These are phyloP conservation scores for Ustilaginoidea virens DNA, from an alignment of 2,329 filamentous ascomycete genomes.

Conservation along the genomic window DNA sequence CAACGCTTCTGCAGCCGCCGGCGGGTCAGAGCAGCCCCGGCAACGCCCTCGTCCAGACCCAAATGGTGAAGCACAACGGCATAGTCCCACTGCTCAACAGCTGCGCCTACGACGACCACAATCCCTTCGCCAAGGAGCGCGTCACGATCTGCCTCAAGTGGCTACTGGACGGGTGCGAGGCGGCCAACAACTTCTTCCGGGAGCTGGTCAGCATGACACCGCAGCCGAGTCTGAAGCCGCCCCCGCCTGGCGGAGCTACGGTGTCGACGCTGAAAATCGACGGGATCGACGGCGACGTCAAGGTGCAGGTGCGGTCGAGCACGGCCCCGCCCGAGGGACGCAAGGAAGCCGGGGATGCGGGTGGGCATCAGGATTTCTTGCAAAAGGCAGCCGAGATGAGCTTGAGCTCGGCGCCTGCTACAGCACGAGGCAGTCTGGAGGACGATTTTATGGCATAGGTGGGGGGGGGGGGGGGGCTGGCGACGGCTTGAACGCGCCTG, in stretches of 20 bases:
- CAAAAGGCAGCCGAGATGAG: constrained; percentile 27
- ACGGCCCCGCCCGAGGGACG: constrained; percentile 10
- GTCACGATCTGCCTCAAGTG: constrained; percentile 81
- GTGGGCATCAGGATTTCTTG: constrained; percentile 18
- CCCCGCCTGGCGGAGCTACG: constrained; percentile 17
- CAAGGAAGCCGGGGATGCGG: constrained; percentile 1
- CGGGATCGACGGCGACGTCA: constrained; percentile 39
- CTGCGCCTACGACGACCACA: constrained; percentile 82
- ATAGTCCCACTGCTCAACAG: constrained; percentile 80
- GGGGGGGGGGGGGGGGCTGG: not conserved
- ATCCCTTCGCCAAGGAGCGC: constrained; percentile 86
- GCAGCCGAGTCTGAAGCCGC: constrained; percentile 21
- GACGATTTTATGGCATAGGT: constrained; percentile 29
- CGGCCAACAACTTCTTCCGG: constrained; percentile 56
- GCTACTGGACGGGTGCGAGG: constrained; percentile 58
- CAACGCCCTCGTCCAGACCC: constrained; percentile 66
- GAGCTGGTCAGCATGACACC: constrained; percentile 38
- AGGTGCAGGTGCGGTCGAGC: constrained; percentile 32
- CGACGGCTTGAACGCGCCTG: not conserved
- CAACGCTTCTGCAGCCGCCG: constrained; percentile 76
- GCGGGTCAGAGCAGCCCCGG: constrained; percentile 42
- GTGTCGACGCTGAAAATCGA: constrained; percentile 35
- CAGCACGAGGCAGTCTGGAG: constrained; percentile 17
- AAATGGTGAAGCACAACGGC: constrained; percentile 72
- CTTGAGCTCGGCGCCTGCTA: constrained; percentile 12